Evolutionary conservation across 2,329 filamentous ascomycete species (phyloP).

Genomic region (Chaetoscypha palmicola): DNA sequence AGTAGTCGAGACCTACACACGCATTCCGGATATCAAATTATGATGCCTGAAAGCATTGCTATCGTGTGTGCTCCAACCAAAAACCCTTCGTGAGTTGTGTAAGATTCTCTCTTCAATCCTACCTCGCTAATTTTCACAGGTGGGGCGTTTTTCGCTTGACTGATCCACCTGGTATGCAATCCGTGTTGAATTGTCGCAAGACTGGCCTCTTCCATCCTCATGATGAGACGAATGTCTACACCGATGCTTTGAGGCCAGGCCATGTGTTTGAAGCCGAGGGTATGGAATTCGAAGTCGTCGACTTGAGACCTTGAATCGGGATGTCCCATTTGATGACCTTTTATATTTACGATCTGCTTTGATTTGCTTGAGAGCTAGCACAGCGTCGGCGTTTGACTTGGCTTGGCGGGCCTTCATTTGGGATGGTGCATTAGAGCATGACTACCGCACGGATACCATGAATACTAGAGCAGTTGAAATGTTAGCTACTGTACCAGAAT

Average conservation of each 20-base stretch:
- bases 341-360: background rate
- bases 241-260: conserved; percentile 41
- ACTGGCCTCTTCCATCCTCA: conserved; percentile 81
- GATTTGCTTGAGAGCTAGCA: background rate
- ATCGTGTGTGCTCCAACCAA: conserved; percentile 91
- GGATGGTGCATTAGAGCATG: conserved; percentile 30
- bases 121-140: no score
- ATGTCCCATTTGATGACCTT: background rate
- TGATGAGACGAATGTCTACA: conserved; percentile 32
- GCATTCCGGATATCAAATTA: conserved; percentile 87
- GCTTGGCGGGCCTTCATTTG: background rate
- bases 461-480: no score
- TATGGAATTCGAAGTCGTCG: conserved; percentile 56
- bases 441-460: no score
- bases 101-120: no score
- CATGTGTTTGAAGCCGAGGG: conserved; percentile 53
- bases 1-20: conserved; percentile 91
- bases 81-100: conserved; percentile 60
- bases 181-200: conserved; percentile 74
- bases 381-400: background rate
- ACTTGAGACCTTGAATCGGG: conserved; percentile 41
- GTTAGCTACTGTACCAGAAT: no score
- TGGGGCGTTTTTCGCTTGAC: conserved; percentile 92
- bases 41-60: conserved; percentile 93
- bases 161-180: conserved; percentile 80